These are phyloP conservation scores for Borovskyia barvae DNA, from an alignment of 208 protist genomes.

Conservation along the genomic window DNA sequence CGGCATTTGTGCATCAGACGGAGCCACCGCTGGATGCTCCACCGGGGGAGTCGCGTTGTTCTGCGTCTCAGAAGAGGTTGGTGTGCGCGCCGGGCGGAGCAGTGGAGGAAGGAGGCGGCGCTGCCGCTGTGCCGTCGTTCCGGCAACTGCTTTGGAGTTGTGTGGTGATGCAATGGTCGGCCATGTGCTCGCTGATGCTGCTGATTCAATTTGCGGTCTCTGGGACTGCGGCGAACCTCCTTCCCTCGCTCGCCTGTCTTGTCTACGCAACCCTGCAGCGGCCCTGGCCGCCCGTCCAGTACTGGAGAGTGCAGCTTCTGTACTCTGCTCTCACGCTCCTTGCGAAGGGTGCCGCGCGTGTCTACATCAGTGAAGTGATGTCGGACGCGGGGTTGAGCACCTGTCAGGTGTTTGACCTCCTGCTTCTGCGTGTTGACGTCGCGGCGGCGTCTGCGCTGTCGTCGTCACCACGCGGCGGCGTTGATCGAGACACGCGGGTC, in stretches of 20 bases:
- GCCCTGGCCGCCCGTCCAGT: conserved; percentile 35
- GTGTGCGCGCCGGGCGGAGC: too few species aligned
- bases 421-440: conserved; percentile 4
- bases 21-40: too few species aligned
- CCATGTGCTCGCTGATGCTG: conserved; percentile 31
- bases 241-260: conserved; percentile 29
- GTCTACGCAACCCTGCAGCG: conserved; percentile 32
- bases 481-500: conserved; percentile 4
- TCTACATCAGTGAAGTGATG: not conserved
- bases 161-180: conserved; percentile 21
- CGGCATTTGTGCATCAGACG: too few species aligned
- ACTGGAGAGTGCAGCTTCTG: conserved; percentile 20
- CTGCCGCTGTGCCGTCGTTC: not conserved
- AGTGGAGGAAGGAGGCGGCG: too few species aligned
- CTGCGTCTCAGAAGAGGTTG: too few species aligned
- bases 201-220: conserved; percentile 43
- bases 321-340: conserved; percentile 25
- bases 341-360: conserved; percentile 25
- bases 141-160: conserved; percentile 5
- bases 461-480: not conserved
- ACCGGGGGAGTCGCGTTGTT: too few species aligned
- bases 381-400: not conserved
- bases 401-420: not conserved
- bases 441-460: not conserved
- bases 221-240: conserved; percentile 34